Percentiles rank a stretch among this genome's conserved stretches.
Evolutionary conservation across 495 filamentous ascomycete genomes (phyloP).

Genomic region (Neurospora africana): DNA sequence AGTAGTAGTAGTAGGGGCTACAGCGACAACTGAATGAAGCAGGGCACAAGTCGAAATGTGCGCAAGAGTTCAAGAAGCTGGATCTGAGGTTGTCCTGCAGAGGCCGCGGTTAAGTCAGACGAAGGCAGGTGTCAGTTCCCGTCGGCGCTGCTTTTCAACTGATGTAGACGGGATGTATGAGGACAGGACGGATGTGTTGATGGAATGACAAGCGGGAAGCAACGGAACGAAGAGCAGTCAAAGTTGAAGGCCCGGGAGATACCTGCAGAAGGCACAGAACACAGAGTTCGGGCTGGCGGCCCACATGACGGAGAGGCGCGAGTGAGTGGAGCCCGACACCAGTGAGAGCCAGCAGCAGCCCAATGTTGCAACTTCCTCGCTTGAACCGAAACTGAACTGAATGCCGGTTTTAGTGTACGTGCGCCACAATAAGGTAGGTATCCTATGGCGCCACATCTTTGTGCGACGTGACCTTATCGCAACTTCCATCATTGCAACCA

Average conservation of each 20-base stretch:
- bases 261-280: neutral
- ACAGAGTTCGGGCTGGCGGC: neutral
- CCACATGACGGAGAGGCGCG: neutral
- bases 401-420: neutral
- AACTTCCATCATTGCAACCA: neutral
- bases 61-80: neutral
- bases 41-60: conserved; percentile 5
- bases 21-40: conserved; percentile 1
- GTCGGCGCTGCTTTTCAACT: neutral
- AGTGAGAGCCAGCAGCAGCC: neutral
- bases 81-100: neutral
- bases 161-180: neutral
- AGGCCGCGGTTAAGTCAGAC: neutral
- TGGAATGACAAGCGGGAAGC: neutral
- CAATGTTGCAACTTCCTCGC: neutral
- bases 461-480: neutral
- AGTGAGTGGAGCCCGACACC: neutral
- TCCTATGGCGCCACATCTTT: neutral
- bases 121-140: neutral
- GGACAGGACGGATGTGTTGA: neutral
- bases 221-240: neutral
- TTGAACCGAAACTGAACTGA: neutral
- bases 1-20: neutral
- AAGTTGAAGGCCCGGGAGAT: neutral
- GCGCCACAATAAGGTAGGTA: neutral